A percentile compares a stretch with the other conserved stretches of the same genome.
Conservation (phyloP, 2,329 filamentous ascomycete genomes). For the Botryotinia convoluta region DNA sequence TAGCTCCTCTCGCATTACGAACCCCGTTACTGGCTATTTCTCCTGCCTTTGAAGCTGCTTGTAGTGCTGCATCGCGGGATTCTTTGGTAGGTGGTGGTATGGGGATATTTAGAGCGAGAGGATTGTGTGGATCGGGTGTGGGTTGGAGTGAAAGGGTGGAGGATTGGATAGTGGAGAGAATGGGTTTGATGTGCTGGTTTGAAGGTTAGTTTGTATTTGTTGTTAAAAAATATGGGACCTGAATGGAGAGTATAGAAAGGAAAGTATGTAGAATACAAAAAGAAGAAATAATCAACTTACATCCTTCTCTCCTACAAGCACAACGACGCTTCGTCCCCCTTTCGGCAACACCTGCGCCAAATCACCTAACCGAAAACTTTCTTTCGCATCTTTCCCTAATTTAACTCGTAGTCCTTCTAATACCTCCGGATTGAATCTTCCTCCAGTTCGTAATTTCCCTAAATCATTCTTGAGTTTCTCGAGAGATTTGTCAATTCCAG, state of each 20-base stretch:
- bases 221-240: not conserved
- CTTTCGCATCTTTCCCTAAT: slow-evolving; percentile 50
- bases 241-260: not conserved
- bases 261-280: not conserved
- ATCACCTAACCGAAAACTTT: slow-evolving; percentile 55
- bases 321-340: slow-evolving; percentile 56
- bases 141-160: slow-evolving; percentile 50
- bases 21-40: slow-evolving; percentile 36
- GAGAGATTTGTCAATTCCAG: slow-evolving; percentile 53
- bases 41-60: slow-evolving; percentile 36
- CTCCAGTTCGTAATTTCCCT: slow-evolving; percentile 59
- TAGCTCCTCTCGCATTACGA: slow-evolving; percentile 37
- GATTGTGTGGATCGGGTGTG: slow-evolving; percentile 46
- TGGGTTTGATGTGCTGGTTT: slow-evolving; percentile 51
- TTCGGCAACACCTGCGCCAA: slow-evolving; percentile 66
- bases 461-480: slow-evolving; percentile 59
- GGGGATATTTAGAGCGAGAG: slow-evolving; percentile 52
- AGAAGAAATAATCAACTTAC: slow-evolving; percentile 43
- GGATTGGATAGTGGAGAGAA: slow-evolving; percentile 51
- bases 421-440: slow-evolving; percentile 59
- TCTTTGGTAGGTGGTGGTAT: slow-evolving; percentile 58
- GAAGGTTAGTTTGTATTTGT: not conserved
- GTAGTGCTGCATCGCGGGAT: slow-evolving; percentile 42
- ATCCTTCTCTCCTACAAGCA: slow-evolving; percentile 63
- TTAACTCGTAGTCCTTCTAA: slow-evolving; percentile 61